Evolutionary conservation across 345 rosid species (phyloP).

Genomic region (Excoecaria cochinchinensis): DNA sequence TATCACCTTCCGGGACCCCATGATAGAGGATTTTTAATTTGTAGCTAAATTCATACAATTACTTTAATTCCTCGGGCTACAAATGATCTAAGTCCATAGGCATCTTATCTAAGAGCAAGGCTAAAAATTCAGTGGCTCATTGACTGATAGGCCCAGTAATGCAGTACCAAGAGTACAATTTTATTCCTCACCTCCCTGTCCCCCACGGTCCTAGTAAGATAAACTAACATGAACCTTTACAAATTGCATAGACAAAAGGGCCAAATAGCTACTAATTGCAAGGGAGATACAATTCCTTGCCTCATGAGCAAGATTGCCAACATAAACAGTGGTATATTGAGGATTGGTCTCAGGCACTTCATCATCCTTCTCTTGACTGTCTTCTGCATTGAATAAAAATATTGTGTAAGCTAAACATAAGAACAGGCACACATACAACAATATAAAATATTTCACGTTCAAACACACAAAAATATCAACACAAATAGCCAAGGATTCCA

Average conservation of each 20-base stretch:
- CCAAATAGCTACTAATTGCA: background rate
- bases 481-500: background rate
- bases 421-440: background rate
- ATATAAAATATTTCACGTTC: background rate
- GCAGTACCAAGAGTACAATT: background rate
- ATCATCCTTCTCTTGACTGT: slow-evolving; percentile 63
- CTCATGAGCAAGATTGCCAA: slow-evolving; percentile 96
- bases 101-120: background rate
- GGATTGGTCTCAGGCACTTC: slow-evolving; percentile 91
- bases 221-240: background rate
- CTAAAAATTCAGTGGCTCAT: background rate
- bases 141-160: background rate
- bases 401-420: background rate
- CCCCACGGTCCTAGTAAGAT: background rate
- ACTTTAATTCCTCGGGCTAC: background rate
- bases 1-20: background rate
- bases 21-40: background rate
- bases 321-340: slow-evolving; percentile 91
- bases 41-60: background rate
- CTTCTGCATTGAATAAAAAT: slow-evolving; percentile 51
- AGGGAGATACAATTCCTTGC: slow-evolving; percentile 26
- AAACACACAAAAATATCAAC: background rate
- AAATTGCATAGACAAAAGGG: background rate
- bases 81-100: background rate
- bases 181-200: background rate